Conservation (phyloP, 371 early-diverging fungal genomes). For the Lichtheimia ornata region DNA sequence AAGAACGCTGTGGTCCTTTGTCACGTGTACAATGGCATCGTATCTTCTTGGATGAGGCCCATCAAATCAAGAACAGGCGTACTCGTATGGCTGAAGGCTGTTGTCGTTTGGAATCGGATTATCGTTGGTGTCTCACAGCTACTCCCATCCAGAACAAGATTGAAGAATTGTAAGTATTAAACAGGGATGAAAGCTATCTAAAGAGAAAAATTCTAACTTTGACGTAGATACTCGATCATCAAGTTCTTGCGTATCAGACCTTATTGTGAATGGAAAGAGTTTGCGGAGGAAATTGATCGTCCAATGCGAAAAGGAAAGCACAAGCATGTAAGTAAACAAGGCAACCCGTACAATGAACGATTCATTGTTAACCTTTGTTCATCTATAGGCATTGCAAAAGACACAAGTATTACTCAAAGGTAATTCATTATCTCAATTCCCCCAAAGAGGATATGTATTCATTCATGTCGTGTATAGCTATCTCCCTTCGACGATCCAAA, state of each 20-base stretch:
- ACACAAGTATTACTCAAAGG: conserved; percentile 32
- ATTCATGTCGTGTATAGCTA: conserved; percentile 25
- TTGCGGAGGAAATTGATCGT: conserved; percentile 54
- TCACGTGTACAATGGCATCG: conserved; percentile 42
- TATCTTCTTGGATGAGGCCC: conserved; percentile 89
- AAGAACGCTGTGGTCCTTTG: conserved; percentile 18
- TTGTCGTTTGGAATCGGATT: conserved; percentile 56
- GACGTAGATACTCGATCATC: conserved; percentile 60
- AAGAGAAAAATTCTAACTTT: neutral
- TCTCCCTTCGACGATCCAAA: conserved; percentile 74
- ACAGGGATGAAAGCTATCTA: neutral
- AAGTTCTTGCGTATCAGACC: conserved; percentile 77
- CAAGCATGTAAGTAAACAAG: neutral
- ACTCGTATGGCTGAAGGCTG: conserved; percentile 65
- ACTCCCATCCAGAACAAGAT: conserved; percentile 86
- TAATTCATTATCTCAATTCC: neutral
- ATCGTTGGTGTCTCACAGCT: conserved; percentile 83
- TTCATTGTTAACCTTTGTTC: neutral
- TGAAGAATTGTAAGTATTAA: conserved; percentile 69
- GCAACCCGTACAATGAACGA: neutral
- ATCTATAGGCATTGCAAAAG: conserved; percentile 45
- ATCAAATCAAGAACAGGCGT: conserved; percentile 75
- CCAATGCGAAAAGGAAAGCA: conserved; percentile 16
- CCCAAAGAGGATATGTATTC: neutral
- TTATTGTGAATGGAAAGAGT: conserved; percentile 56